Base-by-base conservation (phyloP, 305 asterid genomes). In the Solanum hybrid region DNA sequence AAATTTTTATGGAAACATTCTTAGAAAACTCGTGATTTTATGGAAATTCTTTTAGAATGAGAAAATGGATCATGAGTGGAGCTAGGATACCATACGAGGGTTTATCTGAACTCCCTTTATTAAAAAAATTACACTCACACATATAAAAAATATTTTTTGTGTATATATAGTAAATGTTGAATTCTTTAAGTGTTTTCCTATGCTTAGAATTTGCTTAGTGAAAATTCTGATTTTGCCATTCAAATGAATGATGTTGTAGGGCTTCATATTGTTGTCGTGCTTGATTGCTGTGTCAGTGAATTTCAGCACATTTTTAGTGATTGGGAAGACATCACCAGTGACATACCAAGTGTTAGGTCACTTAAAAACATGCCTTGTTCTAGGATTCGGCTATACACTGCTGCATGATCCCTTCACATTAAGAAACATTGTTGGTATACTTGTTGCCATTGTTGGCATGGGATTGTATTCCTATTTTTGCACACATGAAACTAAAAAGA, bases 271-370 rank as follows among this genome's bases (percentile, higher is more conserved):
- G 77, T 79, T 91, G 71, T 92, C 94, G 37, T 92, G 92, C 92
- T 73, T 92, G 46, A 92, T 92, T 35, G 87, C 92, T 57, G 91
- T 91, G n/a, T 89, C 92, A 4, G 93, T 92, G n/a, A 92, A 92
- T 85, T 92, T 92, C 84, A 92, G 92, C 64, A 92, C 93, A 33
- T 92, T 92, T 71, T 75, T 92, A 67, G 93, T 92, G 71, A 90
- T 92, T 16, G 93, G 92, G 22, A 92, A 91, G 86, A 92, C 94
- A 75, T 92, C 94, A 33, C 94, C 92, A 11, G 93, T 92, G 80
- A 92, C 94, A 22, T 92, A 91, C 71, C 93, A 92, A 83, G 94
- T 92, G 36, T 82, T 92, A 40, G 92, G 94, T 12, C 94, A 92
- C 74, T 81, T 92, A 33, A 92, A 92, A 92, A 92, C 92, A 39